phyloP scores from a whole-genome alignment of 208 protist genomes.

The Trypanosomatidae sp. region DNA sequence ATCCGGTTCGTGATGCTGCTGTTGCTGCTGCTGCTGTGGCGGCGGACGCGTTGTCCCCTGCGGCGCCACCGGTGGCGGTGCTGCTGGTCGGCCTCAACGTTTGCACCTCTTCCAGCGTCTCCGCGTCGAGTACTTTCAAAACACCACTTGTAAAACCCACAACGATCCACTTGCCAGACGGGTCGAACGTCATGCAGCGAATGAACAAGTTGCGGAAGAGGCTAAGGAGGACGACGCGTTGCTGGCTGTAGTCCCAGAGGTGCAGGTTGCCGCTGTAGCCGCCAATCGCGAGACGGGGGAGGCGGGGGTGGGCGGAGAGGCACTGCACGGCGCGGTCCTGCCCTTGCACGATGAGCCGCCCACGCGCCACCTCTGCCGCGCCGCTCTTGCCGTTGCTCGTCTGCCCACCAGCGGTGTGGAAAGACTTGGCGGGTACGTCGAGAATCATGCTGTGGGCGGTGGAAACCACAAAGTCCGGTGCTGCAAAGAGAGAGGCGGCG shows the following conservation, averaged over 20 bases:
- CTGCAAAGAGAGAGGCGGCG: constrained; percentile 61
- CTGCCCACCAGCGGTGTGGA: constrained; percentile 74
- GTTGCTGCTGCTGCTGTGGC: too few species aligned
- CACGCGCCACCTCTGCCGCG: constrained; percentile 37
- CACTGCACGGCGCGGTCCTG: constrained; percentile 86
- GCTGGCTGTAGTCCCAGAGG: constrained; percentile 90
- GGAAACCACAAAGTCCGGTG: constrained; percentile 92
- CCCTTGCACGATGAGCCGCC: constrained; percentile 87
- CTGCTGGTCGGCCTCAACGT: constrained; percentile 43
- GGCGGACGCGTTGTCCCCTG: too few species aligned
- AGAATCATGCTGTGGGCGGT: constrained; percentile 91
- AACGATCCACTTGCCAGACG: constrained; percentile 72
- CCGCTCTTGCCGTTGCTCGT: too few species aligned
- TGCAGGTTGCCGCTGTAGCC: constrained; percentile 88
- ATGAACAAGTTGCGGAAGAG: constrained; percentile 82
- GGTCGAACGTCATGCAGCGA: constrained; percentile 86
- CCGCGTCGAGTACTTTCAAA: constrained; percentile 89
- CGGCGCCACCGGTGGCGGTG: background rate
- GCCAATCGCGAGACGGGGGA: constrained; percentile 82
- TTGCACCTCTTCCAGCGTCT: constrained; percentile 82
- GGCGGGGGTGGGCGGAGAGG: constrained; percentile 80
- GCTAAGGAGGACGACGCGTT: constrained; percentile 69
- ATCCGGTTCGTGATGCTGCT: too few species aligned
- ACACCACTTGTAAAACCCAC: constrained; percentile 92
- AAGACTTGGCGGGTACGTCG: constrained; percentile 72